phyloP scores from a whole-genome alignment of 2,329 filamentous ascomycete species.

The Bimuria novae-zelandiae region DNA sequence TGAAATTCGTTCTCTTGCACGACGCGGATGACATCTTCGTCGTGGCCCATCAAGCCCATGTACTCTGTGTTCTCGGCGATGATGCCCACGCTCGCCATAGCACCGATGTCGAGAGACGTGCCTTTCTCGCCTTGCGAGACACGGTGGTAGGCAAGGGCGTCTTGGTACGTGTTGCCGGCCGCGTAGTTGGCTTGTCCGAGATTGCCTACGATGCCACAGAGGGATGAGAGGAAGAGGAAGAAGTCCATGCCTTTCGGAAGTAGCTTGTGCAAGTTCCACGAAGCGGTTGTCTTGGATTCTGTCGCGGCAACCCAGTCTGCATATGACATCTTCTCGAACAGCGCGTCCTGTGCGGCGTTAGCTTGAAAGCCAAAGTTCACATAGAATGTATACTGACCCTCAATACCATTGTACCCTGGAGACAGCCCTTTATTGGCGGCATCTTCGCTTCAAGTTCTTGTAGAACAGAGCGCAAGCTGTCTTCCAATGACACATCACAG shows the following conservation, averaged over 20 bases:
- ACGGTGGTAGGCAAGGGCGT: background rate
- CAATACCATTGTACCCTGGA: background rate
- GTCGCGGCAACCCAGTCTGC: background rate
- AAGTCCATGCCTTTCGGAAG: slow-evolving; percentile 18
- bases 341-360: background rate
- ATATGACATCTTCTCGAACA: background rate
- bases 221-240: slow-evolving; percentile 25
- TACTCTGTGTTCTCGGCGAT: background rate
- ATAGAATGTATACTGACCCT: background rate
- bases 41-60: background rate
- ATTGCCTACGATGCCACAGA: slow-evolving; percentile 10
- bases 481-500: background rate
- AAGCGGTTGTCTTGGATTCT: background rate
- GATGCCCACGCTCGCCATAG: background rate
- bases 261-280: background rate
- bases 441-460: background rate
- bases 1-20: background rate
- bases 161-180: slow-evolving; percentile 28
- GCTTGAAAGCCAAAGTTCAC: background rate
- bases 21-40: background rate
- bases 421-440: background rate
- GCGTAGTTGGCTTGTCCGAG: slow-evolving; percentile 18
- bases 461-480: background rate
- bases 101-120: background rate
- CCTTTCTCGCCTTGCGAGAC: background rate